Percentiles rank a stretch among this genome's conserved stretches.
Evolutionary conservation across 2,329 filamentous ascomycete species (phyloP).

Genomic region (Aureobasidium uvarum): DNA sequence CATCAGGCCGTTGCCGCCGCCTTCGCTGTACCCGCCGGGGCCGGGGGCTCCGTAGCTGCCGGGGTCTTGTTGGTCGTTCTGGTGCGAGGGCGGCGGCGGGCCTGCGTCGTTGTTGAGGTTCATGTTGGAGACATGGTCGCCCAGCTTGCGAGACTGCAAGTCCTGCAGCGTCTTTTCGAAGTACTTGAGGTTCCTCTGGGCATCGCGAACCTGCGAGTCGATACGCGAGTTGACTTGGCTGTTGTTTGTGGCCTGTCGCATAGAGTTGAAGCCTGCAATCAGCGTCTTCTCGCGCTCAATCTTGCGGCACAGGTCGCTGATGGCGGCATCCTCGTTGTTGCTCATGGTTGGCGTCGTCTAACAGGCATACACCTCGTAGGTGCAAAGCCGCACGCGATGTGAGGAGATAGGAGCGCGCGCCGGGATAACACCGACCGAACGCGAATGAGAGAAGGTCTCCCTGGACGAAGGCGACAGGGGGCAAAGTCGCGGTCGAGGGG

Average conservation of each 20-base stretch:
- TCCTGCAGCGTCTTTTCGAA: conserved; percentile 90
- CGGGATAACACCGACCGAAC: conserved; percentile 13
- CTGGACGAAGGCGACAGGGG: neutral
- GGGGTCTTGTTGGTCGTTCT: conserved; percentile 27
- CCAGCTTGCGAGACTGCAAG: conserved; percentile 76
- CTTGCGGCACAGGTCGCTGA: conserved; percentile 87
- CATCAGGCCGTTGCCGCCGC: conserved; percentile 70
- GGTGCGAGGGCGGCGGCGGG: conserved; percentile 30
- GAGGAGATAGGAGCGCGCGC: conserved; percentile 10
- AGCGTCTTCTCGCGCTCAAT: conserved; percentile 96
- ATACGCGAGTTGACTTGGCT: conserved; percentile 84
- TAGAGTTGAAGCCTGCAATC: conserved; percentile 88
- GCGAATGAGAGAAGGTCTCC: conserved; percentile 7
- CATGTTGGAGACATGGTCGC: conserved; percentile 66
- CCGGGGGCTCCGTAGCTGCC: conserved; percentile 56
- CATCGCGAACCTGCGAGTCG: conserved; percentile 92
- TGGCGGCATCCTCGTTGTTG: conserved; percentile 57
- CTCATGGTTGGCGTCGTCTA: conserved; percentile 47
- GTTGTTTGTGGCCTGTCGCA: conserved; percentile 96
- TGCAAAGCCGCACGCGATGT: conserved; percentile 13
- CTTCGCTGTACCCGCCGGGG: conserved; percentile 56
- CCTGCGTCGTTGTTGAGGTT: conserved; percentile 55
- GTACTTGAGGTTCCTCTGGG: conserved; percentile 89
- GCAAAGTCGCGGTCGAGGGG: neutral
- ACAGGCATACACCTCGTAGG: conserved; percentile 1